A percentile compares a stretch with the other conserved stretches of the same genome.
These are phyloP conservation scores for Tremellales sp. DNA, from an alignment of 1,284 basidiomycete species.

Conservation along the genomic window DNA sequence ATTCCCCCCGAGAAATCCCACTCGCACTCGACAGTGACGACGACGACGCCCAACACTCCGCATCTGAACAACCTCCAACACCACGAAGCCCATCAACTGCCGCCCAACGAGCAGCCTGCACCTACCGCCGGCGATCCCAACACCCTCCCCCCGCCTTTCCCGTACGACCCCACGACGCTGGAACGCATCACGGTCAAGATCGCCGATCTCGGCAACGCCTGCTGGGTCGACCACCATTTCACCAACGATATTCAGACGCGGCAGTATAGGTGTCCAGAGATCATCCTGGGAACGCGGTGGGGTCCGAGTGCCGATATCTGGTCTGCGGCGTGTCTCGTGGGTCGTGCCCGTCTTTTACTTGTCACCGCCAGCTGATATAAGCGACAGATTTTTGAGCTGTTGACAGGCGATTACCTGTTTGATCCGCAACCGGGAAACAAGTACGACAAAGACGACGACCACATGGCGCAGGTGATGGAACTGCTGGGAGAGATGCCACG, in stretches of 20 bases:
- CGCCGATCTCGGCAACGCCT: conserved; percentile 87
- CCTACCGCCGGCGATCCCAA: conserved; percentile 55
- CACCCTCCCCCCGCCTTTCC: conserved; percentile 54
- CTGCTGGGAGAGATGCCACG: conserved; percentile 82
- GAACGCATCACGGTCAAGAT: conserved; percentile 98
- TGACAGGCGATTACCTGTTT: conserved; percentile 89
- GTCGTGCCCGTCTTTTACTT: conserved; percentile 32
- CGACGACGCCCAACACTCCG: conserved; percentile 27
- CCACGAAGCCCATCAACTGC: conserved; percentile 31
- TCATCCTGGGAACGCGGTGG: conserved; percentile 90
- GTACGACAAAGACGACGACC: conserved; percentile 91
- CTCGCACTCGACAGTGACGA: conserved; percentile 10
- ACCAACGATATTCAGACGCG: conserved; percentile 69
- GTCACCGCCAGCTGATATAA: background rate
- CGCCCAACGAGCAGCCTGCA: conserved; percentile 35
- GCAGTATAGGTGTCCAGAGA: conserved; percentile 96
- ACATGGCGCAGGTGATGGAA: conserved; percentile 98
- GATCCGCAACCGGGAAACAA: conserved; percentile 61
- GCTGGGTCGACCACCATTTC: conserved; percentile 55
- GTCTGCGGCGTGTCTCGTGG: conserved; percentile 89
- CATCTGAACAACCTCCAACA: conserved; percentile 41
- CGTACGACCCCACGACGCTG: conserved; percentile 56
- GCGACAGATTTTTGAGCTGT: conserved; percentile 78
- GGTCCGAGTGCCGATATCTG: conserved; percentile 92
- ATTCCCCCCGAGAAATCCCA: conserved; percentile 8